Percentiles rank a stretch among this genome's conserved stretches.
These are phyloP conservation scores for Phytophthora citrophthora DNA, from an alignment of 352 stramenopile species.

Conservation along the genomic window DNA sequence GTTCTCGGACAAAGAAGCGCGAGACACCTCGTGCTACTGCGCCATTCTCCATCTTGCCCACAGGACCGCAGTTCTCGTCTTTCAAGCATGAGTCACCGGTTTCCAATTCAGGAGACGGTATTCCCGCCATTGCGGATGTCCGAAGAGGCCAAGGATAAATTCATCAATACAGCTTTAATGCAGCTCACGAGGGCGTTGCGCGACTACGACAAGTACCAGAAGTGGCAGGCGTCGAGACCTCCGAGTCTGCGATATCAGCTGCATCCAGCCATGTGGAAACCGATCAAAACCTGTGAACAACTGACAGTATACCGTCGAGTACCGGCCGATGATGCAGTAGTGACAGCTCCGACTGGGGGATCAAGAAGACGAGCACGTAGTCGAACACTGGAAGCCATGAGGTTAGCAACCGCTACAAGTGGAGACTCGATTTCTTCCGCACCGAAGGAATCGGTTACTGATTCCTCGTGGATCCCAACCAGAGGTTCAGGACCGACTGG, in stretches of 20 bases:
- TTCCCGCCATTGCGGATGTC: conserved; percentile 41
- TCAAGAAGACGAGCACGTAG: conserved; percentile 36
- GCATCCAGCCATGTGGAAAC: conserved; percentile 46
- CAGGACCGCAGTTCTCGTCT: conserved; percentile 9
- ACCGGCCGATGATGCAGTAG: conserved; percentile 22
- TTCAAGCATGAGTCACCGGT: conserved; percentile 35
- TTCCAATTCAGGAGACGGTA: conserved; percentile 44
- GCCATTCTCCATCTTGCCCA: conserved; percentile 37
- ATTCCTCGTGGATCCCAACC: conserved; percentile 15
- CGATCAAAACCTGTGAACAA: conserved; percentile 49
- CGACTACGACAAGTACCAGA: conserved; percentile 46
- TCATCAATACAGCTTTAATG: conserved; percentile 38
- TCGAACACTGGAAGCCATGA: conserved; percentile 33
- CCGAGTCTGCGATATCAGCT: conserved; percentile 47
- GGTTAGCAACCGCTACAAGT: conserved; percentile 14
- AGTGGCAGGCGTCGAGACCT: conserved; percentile 41
- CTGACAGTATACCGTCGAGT: conserved; percentile 47
- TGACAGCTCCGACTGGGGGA: conserved; percentile 15
- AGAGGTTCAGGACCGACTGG: conserved; percentile 12
- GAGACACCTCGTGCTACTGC: conserved; percentile 8
- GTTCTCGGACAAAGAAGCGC: conserved; percentile 35
- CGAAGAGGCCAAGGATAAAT: conserved; percentile 29
- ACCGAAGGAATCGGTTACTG: conserved; percentile 25
- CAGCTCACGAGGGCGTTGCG: conserved; percentile 38
- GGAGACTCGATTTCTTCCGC: conserved; percentile 25